These are phyloP conservation scores for Aulographum hederae DNA, from an alignment of 2,329 filamentous ascomycete species.

Conservation along the genomic window DNA sequence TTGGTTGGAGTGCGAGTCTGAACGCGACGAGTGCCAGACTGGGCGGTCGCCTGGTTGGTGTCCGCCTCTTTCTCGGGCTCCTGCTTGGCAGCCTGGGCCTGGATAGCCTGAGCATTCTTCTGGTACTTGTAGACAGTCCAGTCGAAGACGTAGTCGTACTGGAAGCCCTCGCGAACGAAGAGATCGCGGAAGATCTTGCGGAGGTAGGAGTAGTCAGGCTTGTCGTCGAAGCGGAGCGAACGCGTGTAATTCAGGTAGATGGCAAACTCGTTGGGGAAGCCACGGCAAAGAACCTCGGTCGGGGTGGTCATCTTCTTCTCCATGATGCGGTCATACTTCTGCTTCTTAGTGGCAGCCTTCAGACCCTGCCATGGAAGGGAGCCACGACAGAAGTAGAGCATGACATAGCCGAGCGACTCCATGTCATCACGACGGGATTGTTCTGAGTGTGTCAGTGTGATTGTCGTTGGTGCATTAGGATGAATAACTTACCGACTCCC, in stretches of 20 bases:
- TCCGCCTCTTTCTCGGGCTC: slow-evolving; percentile 51
- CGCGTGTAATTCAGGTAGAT: slow-evolving; percentile 99
- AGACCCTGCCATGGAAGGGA: slow-evolving; percentile 97
- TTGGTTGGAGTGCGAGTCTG: slow-evolving; percentile 1
- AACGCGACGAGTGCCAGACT: neutral
- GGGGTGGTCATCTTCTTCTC: slow-evolving; percentile 99
- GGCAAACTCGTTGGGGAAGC: slow-evolving; percentile 98
- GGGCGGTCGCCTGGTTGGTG: slow-evolving; percentile 3
- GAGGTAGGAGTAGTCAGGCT: slow-evolving; percentile 98
- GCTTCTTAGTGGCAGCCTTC: slow-evolving; percentile 98
- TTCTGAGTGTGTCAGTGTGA: slow-evolving; percentile 34
- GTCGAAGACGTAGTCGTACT: slow-evolving; percentile 99
- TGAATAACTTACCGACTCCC: slow-evolving; percentile 53
- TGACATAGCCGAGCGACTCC: slow-evolving; percentile 97
- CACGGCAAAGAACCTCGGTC: slow-evolving; percentile 94
- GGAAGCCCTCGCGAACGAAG: slow-evolving; percentile 96
- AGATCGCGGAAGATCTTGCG: slow-evolving; percentile 99
- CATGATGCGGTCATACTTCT: slow-evolving; percentile 99
- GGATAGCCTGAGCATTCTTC: slow-evolving; percentile 91
- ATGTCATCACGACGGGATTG: slow-evolving; percentile 98
- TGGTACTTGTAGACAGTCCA: slow-evolving; percentile 99
- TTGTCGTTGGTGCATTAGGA: neutral
- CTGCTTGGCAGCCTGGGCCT: slow-evolving; percentile 45
- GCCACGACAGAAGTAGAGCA: slow-evolving; percentile 99
- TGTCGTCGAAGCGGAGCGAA: slow-evolving; percentile 96